phyloP scores from a whole-genome alignment of 164 flowering plant species.

The Nymphaea thermarum region DNA sequence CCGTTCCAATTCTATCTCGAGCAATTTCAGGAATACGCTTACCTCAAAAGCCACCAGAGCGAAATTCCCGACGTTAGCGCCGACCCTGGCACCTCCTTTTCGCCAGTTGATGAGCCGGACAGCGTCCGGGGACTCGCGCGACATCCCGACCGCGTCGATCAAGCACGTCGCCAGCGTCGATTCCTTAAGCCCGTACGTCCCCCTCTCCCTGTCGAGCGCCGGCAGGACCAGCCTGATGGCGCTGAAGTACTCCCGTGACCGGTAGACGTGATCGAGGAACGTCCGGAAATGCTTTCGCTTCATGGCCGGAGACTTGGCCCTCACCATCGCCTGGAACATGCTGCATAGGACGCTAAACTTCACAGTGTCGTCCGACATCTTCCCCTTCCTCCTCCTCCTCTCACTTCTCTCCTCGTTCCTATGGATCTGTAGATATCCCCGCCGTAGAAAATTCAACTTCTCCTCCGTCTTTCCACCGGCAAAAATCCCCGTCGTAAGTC shows the following conservation, averaged over 20 bases:
- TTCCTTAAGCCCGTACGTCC: conserved; percentile 79
- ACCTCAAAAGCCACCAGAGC: conserved; percentile 76
- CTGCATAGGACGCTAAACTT: conserved; percentile 62
- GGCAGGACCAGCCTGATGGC: conserved; percentile 76
- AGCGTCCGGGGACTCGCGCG: conserved; percentile 76
- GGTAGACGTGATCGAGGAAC: conserved; percentile 65
- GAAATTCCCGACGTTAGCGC: conserved; percentile 75
- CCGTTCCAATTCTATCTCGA: no score
- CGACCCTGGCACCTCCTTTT: conserved; percentile 62
- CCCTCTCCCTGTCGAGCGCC: conserved; percentile 72
- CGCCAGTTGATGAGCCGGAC: conserved; percentile 81
- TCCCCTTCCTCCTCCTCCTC: not conserved
- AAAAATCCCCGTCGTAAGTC: no score
- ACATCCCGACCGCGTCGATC: conserved; percentile 78
- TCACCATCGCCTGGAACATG: conserved; percentile 65
- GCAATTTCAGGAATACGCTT: no score
- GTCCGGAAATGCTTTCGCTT: conserved; percentile 85
- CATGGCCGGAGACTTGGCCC: conserved; percentile 40
- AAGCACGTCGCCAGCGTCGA: conserved; percentile 68
- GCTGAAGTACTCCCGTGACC: conserved; percentile 44
- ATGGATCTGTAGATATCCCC: no score
- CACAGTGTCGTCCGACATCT: conserved; percentile 10
- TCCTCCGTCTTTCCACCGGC: no score
- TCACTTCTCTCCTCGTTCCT: not conserved
- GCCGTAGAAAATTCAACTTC: no score